A percentile compares a stretch with the other conserved stretches of the same genome.
Evolutionary conservation across 2,329 filamentous ascomycete species (phyloP).

Genomic region (Beauveria rudraprayagi): DNA sequence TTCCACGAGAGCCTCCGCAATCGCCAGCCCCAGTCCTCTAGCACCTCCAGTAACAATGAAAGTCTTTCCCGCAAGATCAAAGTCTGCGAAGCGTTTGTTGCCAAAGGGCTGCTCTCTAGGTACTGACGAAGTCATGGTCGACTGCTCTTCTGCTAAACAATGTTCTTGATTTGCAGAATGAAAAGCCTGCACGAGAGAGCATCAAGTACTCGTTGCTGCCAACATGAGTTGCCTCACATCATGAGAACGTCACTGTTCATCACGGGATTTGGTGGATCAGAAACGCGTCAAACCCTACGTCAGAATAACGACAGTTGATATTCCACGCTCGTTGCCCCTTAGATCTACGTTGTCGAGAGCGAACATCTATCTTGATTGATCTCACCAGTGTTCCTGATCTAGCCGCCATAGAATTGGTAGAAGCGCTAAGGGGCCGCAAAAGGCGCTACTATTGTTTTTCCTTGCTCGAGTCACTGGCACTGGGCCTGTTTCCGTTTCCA

Average conservation of each 20-base stretch:
- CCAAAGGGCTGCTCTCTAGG: slow-evolving; percentile 17
- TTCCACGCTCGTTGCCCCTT: not conserved
- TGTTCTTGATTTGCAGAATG: not conserved
- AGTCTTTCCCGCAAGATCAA: slow-evolving; percentile 59
- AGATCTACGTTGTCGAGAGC: not conserved
- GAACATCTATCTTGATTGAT: not conserved
- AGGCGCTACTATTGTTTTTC: too few species aligned
- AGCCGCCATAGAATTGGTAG: too few species aligned
- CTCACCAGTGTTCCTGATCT: too few species aligned
- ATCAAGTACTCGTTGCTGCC: too few species aligned
- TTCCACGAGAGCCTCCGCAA: slow-evolving; percentile 66
- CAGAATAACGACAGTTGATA: not conserved
- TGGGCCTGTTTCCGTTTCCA: too few species aligned
- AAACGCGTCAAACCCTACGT: not conserved
- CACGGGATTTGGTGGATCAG: too few species aligned
- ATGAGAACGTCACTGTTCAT: not conserved
- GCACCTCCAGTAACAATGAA: slow-evolving; percentile 59
- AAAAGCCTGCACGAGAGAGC: too few species aligned
- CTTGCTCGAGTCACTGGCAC: too few species aligned
- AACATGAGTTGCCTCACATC: not conserved
- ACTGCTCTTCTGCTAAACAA: not conserved
- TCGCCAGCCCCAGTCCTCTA: slow-evolving; percentile 59
- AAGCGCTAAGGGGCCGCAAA: too few species aligned
- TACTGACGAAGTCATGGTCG: not conserved
- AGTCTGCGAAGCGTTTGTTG: slow-evolving; percentile 50